A percentile compares a stretch with the other conserved stretches of the same genome.
These are phyloP conservation scores for Gaeumannomyces tritici DNA, from an alignment of 2,329 filamentous ascomycete genomes.

Conservation along the genomic window DNA sequence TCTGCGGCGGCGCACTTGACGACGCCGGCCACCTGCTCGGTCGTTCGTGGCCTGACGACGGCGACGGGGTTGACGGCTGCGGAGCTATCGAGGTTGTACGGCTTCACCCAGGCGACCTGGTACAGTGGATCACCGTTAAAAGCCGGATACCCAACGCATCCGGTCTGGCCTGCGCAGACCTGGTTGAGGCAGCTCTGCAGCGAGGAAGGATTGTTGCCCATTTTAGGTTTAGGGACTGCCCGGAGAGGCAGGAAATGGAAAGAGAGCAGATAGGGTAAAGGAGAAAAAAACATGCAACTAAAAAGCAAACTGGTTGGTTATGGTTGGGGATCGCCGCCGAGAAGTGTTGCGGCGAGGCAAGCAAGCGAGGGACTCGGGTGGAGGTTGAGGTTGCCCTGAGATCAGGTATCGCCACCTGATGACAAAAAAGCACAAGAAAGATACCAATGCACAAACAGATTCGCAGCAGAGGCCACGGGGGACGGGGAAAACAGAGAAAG, in stretches of 20 bases:
- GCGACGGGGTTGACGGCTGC: slow-evolving; percentile 39
- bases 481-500: not conserved
- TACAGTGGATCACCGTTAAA: slow-evolving; percentile 26
- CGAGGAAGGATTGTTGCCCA: slow-evolving; percentile 33
- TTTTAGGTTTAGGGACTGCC: slow-evolving; percentile 12
- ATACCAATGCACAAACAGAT: not conserved
- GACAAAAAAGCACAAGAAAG: not conserved
- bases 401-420: not conserved
- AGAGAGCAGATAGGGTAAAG: not conserved
- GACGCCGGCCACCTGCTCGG: slow-evolving; percentile 44
- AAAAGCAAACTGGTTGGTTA: not conserved
- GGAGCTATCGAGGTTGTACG: slow-evolving; percentile 38
- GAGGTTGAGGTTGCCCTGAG: not conserved
- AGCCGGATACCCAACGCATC: slow-evolving; percentile 36
- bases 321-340: not conserved
- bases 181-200: slow-evolving; percentile 34
- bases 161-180: slow-evolving; percentile 32
- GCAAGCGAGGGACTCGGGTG: not conserved
- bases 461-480: not conserved
- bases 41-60: slow-evolving; percentile 43
- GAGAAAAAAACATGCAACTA: not conserved
- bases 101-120: slow-evolving; percentile 37
- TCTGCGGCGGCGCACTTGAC: slow-evolving; percentile 45
- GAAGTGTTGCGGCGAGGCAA: not conserved
- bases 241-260: not conserved